Percentiles rank a stretch among this genome's conserved stretches.
These are phyloP conservation scores for Penicillium freii DNA, from an alignment of 2,329 filamentous ascomycete species.

Conservation along the genomic window DNA sequence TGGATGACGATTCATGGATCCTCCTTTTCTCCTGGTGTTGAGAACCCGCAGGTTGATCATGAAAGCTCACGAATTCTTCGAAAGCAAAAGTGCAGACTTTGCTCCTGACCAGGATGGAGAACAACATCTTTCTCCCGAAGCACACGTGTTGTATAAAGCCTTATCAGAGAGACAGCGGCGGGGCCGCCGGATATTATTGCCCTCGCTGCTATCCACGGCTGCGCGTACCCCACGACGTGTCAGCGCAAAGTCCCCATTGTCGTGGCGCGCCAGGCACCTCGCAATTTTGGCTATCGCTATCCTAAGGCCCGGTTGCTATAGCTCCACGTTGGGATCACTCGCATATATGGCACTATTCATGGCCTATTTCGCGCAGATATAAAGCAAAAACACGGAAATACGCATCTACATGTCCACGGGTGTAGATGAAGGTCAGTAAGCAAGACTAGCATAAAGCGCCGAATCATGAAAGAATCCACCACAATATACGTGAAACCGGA, in stretches of 20 bases:
- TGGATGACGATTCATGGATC: slow-evolving; percentile 9
- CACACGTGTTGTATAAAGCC: not conserved
- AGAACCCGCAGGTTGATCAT: slow-evolving; percentile 5
- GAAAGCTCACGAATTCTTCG: slow-evolving; percentile 10
- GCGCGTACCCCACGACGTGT: too few relatives aligned
- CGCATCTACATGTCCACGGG: not conserved
- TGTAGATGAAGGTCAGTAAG: not conserved
- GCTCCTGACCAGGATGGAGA: not conserved
- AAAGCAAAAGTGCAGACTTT: slow-evolving; percentile 1
- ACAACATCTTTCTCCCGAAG: not conserved
- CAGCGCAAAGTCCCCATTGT: too few relatives aligned
- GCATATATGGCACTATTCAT: too few relatives aligned
- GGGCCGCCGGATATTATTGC: too few relatives aligned
- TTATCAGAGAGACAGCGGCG: too few relatives aligned
- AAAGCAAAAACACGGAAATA: not conserved
- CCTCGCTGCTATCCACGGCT: not conserved
- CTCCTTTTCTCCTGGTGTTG: slow-evolving; percentile 4
- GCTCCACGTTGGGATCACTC: not conserved
- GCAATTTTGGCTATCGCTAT: not conserved
- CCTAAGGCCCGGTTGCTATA: too few relatives aligned
- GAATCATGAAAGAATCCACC: not conserved
- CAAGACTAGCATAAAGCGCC: not conserved
- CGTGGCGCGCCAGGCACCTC: not conserved
- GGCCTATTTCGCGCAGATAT: too few relatives aligned
- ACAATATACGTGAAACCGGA: too few relatives aligned